Evolutionary conservation across 2,329 filamentous ascomycete genomes (phyloP).

Genomic region (Colletotrichum incanum): DNA sequence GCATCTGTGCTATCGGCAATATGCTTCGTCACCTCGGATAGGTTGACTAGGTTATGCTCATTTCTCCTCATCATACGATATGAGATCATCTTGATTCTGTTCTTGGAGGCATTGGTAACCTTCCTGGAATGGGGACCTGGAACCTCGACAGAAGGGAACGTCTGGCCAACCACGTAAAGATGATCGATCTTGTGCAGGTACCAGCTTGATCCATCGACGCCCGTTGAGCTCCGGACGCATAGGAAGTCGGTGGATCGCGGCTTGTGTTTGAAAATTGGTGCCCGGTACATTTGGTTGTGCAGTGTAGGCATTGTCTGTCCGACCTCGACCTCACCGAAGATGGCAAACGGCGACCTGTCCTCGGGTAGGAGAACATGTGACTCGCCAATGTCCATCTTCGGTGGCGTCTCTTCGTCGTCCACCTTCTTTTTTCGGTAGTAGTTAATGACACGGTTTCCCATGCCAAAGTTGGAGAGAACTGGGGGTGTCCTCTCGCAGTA

Average conservation of each 20-base stretch:
- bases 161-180: slow-evolving; percentile 91
- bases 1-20: slow-evolving; percentile 94
- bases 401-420: slow-evolving; percentile 80
- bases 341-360: slow-evolving; percentile 95
- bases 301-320: slow-evolving; percentile 92
- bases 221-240: slow-evolving; percentile 85
- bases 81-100: slow-evolving; percentile 94
- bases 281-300: slow-evolving; percentile 95
- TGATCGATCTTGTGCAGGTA: slow-evolving; percentile 93
- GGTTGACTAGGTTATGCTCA: slow-evolving; percentile 76
- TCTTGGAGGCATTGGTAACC: slow-evolving; percentile 97
- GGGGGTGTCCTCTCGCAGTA: slow-evolving; percentile 96
- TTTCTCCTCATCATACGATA: slow-evolving; percentile 90
- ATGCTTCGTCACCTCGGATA: slow-evolving; percentile 91
- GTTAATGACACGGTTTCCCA: slow-evolving; percentile 96
- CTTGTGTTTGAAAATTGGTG: slow-evolving; percentile 91
- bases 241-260: slow-evolving; percentile 87
- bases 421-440: slow-evolving; percentile 90
- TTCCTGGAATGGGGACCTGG: slow-evolving; percentile 94
- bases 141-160: slow-evolving; percentile 92
- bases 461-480: slow-evolving; percentile 95
- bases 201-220: slow-evolving; percentile 83
- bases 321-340: slow-evolving; percentile 93
- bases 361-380: slow-evolving; percentile 90
- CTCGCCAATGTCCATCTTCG: slow-evolving; percentile 90